Conservation (phyloP, 2,329 filamentous ascomycete genomes). For the Pezicula rhizophila region DNA sequence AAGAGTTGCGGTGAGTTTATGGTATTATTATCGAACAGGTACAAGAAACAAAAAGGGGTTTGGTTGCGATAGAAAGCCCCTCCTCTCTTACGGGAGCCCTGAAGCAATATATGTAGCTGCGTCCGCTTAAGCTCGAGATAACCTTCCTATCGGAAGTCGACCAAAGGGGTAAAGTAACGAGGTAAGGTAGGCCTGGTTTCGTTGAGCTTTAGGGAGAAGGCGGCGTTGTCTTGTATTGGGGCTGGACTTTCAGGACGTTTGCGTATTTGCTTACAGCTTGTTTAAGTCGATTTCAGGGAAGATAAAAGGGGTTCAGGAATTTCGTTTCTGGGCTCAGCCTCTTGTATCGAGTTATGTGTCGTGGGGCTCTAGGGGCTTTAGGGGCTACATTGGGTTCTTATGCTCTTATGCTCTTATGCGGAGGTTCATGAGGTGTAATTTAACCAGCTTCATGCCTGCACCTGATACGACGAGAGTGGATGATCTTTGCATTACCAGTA, state of each 20-base stretch:
- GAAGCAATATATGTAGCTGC: background rate
- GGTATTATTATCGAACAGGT: too few species aligned
- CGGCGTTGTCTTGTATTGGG: too few species aligned
- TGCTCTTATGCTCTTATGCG: background rate
- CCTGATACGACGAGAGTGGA: background rate
- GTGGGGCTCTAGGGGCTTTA: background rate
- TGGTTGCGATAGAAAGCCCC: background rate
- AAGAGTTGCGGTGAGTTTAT: background rate
- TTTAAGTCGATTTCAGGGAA: background rate
- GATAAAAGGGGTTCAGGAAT: background rate
- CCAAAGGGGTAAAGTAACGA: background rate
- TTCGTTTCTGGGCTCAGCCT: background rate
- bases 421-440: background rate
- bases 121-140: background rate
- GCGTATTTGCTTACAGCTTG: background rate
- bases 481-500: background rate
- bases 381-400: background rate
- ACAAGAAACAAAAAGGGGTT: background rate
- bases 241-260: background rate
- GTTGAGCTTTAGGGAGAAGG: background rate
- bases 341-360: background rate
- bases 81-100: background rate
- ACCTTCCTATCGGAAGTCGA: background rate
- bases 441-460: conserved; percentile 2
- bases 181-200: background rate